Evolutionary conservation across 208 protist genomes (phyloP).

Genomic region (Crithidia sp.): DNA sequence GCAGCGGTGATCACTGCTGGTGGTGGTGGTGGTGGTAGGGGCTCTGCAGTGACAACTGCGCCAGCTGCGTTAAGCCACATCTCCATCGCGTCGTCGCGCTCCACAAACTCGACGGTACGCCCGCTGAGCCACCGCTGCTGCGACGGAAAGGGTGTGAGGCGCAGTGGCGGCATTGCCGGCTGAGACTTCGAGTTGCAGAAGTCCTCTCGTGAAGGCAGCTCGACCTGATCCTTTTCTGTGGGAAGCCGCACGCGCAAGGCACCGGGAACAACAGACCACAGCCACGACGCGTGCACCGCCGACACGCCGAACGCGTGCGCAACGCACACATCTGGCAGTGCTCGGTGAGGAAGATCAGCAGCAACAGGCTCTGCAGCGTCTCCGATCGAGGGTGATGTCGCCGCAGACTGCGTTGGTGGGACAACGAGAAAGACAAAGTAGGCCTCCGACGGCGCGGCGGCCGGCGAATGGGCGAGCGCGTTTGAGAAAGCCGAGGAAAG

Average conservation of each 20-base stretch:
- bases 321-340: constrained; percentile 30
- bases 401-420: neutral
- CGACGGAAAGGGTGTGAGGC: constrained; percentile 15
- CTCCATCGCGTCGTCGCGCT: constrained; percentile 34
- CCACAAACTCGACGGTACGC: constrained; percentile 18
- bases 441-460: neutral
- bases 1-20: neutral
- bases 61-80: constrained; percentile 32
- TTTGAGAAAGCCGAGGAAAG: neutral
- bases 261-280: constrained; percentile 34
- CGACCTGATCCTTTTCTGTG: constrained; percentile 12
- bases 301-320: constrained; percentile 63
- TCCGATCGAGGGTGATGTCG: neutral
- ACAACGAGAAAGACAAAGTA: constrained; percentile 30
- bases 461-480: neutral
- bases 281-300: constrained; percentile 46
- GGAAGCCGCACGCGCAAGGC: constrained; percentile 20
- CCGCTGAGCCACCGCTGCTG: constrained; percentile 21
- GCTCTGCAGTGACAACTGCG: constrained; percentile 26
- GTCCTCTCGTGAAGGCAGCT: neutral
- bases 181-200: neutral
- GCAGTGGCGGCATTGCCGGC: constrained; percentile 1
- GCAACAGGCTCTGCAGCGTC: neutral
- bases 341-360: neutral
- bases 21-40: neutral